A percentile compares a stretch with the other conserved stretches of the same genome.
Evolutionary conservation across 1,284 basidiomycete species (phyloP).

Genomic region (Hortiboletus rubellus): DNA sequence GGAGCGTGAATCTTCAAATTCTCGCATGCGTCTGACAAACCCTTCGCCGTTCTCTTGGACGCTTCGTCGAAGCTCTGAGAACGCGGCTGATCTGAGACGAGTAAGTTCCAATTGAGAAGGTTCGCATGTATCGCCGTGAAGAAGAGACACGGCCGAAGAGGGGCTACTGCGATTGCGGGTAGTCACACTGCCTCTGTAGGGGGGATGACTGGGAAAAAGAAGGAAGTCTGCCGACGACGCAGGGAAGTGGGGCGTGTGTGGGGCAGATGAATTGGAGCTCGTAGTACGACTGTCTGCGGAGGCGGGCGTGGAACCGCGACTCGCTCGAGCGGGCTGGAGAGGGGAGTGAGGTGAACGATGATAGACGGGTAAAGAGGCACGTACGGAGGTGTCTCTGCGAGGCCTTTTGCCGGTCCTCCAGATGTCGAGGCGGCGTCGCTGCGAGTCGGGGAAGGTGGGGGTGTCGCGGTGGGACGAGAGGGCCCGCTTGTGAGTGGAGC

Average conservation of each 20-base stretch:
- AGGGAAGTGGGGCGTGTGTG: constrained; percentile 43
- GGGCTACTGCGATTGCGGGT: constrained; percentile 24
- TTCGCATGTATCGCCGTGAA: constrained; percentile 18
- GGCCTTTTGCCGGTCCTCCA: constrained; percentile 56
- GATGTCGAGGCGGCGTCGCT: constrained; percentile 53
- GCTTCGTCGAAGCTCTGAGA: constrained; percentile 61
- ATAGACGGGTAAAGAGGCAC: constrained; percentile 17
- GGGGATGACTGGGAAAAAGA: constrained; percentile 43
- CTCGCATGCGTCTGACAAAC: constrained; percentile 69
- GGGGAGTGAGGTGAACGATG: not conserved
- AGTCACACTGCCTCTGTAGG: constrained; percentile 20
- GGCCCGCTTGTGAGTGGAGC: constrained; percentile 47
- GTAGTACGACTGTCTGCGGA: constrained; percentile 32
- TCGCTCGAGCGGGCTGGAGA: constrained; percentile 20
- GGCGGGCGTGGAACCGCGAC: constrained; percentile 31
- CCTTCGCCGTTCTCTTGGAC: constrained; percentile 63
- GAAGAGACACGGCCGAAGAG: constrained; percentile 17
- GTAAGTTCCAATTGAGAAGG: constrained; percentile 40
- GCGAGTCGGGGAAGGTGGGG: constrained; percentile 39
- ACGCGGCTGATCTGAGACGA: constrained; percentile 58
- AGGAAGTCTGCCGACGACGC: constrained; percentile 61
- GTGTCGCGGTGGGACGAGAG: constrained; percentile 41
- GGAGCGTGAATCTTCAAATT: constrained; percentile 57
- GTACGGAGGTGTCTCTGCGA: constrained; percentile 48
- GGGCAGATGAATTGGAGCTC: constrained; percentile 30